phyloP scores from a whole-genome alignment of 2,329 filamentous ascomycete genomes.

The Sporothrix pseudoabietina region DNA sequence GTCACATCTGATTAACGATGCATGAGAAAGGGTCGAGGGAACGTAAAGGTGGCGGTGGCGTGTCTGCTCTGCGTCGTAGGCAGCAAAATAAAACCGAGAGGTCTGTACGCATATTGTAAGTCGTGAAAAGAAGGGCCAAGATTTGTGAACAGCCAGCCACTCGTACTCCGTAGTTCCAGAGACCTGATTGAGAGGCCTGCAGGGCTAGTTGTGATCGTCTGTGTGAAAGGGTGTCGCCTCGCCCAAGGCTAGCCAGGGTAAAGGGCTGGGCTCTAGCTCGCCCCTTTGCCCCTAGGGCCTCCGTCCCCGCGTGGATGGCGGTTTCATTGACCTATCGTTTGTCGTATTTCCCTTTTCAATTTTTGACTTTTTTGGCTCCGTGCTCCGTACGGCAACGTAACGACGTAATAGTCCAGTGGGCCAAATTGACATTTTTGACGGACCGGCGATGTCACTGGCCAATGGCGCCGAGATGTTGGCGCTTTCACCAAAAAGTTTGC shows the following conservation, averaged over 20 bases:
- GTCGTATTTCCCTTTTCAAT: background rate
- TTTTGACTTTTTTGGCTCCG: background rate
- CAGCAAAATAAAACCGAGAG: background rate
- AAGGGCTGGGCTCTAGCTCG: background rate
- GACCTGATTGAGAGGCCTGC: background rate
- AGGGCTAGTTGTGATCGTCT: background rate
- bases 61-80: background rate
- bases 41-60: slow-evolving; percentile 1
- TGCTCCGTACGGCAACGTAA: slow-evolving; percentile 10
- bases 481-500: background rate
- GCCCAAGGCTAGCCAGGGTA: background rate
- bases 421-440: background rate
- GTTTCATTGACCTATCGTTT: no score
- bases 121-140: background rate
- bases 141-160: background rate
- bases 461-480: background rate
- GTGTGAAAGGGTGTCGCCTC: slow-evolving; percentile 1
- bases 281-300: slow-evolving; percentile 7
- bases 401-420: background rate
- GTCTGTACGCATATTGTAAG: background rate
- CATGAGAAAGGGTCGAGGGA: background rate
- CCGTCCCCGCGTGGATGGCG: background rate
- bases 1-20: background rate
- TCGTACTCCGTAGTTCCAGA: background rate
- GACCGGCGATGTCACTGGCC: background rate